phyloP scores from a whole-genome alignment of 108 stramenopile species.

The Pseudonitzschia delicatissima region DNA sequence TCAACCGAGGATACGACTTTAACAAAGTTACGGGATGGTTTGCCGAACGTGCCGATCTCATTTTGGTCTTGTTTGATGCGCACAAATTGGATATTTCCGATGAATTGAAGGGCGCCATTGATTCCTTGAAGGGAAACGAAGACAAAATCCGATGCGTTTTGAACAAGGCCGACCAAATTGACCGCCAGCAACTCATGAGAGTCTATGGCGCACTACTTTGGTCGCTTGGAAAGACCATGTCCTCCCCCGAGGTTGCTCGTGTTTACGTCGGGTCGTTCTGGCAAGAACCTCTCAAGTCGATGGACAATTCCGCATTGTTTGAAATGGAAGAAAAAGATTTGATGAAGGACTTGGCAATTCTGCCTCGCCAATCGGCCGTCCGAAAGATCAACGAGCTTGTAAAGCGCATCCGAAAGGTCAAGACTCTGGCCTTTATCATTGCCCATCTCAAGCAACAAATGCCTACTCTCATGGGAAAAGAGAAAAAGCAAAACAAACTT shows the following conservation, averaged over 20 bases:
- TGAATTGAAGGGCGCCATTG: constrained; percentile 95
- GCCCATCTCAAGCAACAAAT: constrained; percentile 94
- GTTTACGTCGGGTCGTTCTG: constrained; percentile 98
- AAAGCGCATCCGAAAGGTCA: constrained; percentile 95
- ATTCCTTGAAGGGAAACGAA: constrained; percentile 95
- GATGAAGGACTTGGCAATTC: constrained; percentile 89
- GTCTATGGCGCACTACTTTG: constrained; percentile 98
- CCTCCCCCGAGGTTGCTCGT: constrained; percentile 92
- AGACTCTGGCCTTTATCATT: constrained; percentile 85
- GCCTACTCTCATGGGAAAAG: constrained; percentile 95
- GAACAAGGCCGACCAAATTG: constrained; percentile 99
- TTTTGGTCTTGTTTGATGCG: constrained; percentile 97
- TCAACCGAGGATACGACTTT: constrained; percentile 93
- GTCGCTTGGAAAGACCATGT: constrained; percentile 95
- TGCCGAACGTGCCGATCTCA: constrained; percentile 94
- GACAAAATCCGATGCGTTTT: constrained; percentile 99
- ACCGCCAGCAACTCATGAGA: constrained; percentile 97
- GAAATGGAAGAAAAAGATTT: constrained; percentile 93
- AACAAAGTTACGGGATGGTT: constrained; percentile 95
- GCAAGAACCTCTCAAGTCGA: constrained; percentile 70
- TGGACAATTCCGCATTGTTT: constrained; percentile 86
- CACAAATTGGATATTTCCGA: constrained; percentile 99
- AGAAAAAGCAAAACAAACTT: constrained; percentile 96
- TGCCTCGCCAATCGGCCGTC: constrained; percentile 95
- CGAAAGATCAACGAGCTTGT: constrained; percentile 97